phyloP scores from a whole-genome alignment of 1,284 basidiomycete species.

The Rhizopogon hawkerae region DNA sequence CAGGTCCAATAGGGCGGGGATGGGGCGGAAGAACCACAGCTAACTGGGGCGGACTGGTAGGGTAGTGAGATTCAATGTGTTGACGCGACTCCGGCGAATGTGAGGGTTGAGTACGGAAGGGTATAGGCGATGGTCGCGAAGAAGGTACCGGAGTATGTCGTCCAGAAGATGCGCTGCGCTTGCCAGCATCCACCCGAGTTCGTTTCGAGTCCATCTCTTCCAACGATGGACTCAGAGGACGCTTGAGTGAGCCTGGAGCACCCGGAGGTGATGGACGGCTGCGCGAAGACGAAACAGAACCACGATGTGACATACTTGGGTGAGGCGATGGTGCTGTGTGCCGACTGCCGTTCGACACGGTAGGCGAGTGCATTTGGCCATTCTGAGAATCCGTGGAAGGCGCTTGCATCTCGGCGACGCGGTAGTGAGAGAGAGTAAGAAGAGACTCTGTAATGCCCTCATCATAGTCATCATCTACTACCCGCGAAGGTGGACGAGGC shows the following conservation, averaged over 20 bases:
- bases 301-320: conserved; percentile 39
- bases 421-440: conserved; percentile 44
- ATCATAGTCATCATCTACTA: conserved; percentile 78
- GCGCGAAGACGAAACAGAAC: conserved; percentile 41
- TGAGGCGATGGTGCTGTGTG: conserved; percentile 42
- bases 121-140: conserved; percentile 62
- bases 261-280: conserved; percentile 44
- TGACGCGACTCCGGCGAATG: conserved; percentile 56
- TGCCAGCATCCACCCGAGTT: conserved; percentile 48
- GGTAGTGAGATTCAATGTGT: conserved; percentile 34
- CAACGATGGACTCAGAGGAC: conserved; percentile 55
- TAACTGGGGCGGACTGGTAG: conserved; percentile 44
- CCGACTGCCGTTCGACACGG: conserved; percentile 43
- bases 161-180: conserved; percentile 40
- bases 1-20: conserved; percentile 58
- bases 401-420: conserved; percentile 15
- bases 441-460: conserved; percentile 67
- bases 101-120: conserved; percentile 63
- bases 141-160: conserved; percentile 45
- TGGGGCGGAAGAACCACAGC: conserved; percentile 58
- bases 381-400: conserved; percentile 13
- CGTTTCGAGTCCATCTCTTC: conserved; percentile 59
- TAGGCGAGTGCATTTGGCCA: conserved; percentile 38
- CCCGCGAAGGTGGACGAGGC: conserved; percentile 49
- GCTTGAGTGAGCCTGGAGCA: conserved; percentile 41